Conservation (phyloP, 2,329 filamentous ascomycete genomes). For the Neonectria magnoliae region DNA sequence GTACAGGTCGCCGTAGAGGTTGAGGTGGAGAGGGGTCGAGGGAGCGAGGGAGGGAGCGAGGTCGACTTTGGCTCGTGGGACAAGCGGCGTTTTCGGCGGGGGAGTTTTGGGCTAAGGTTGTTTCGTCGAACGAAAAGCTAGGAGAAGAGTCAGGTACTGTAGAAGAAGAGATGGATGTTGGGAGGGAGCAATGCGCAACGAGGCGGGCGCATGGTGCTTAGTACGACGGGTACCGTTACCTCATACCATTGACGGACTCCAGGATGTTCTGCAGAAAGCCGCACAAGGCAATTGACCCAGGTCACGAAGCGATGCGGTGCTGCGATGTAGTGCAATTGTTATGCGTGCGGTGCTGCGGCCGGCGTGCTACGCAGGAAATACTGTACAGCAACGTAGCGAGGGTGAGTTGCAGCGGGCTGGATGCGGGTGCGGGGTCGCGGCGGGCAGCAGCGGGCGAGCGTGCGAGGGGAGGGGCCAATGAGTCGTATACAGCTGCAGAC, state of each 20-base stretch:
- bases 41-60: conserved; percentile 3
- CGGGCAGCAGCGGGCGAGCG: conserved; percentile 24
- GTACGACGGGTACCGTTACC: conserved; percentile 11
- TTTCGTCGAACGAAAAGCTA: conserved; percentile 7
- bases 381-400: not conserved
- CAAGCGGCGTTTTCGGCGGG: conserved; percentile 12
- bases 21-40: not conserved
- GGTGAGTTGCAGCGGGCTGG: conserved; percentile 12
- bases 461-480: conserved; percentile 32
- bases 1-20: not conserved
- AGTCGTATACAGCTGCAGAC: conserved; percentile 26
- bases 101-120: conserved; percentile 8
- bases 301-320: conserved; percentile 25
- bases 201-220: not conserved
- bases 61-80: conserved; percentile 14
- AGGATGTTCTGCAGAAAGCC: conserved; percentile 26
- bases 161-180: not conserved
- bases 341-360: conserved; percentile 14
- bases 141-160: conserved; percentile 15
- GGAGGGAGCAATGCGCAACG: conserved; percentile 15
- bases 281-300: conserved; percentile 30
- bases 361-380: not conserved
- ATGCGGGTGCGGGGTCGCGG: conserved; percentile 36
- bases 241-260: conserved; percentile 26
- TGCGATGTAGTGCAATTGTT: not conserved